Evolutionary conservation across 208 protist species (phyloP).

Genomic region (Leishmania tarentolae): DNA sequence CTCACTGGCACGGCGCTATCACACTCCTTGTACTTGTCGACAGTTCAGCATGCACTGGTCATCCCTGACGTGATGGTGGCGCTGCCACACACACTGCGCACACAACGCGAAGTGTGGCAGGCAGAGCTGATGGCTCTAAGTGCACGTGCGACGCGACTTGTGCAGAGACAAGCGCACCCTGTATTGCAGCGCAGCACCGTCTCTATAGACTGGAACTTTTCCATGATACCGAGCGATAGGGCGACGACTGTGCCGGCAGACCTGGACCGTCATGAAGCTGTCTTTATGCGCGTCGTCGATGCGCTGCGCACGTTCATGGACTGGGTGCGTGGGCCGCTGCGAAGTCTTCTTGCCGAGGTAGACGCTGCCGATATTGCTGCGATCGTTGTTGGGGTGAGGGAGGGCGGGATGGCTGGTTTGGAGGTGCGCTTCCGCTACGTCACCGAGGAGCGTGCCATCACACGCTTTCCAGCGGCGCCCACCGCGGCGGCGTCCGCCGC

Average conservation of each 20-base stretch:
- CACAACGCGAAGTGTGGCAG: slow-evolving; percentile 30
- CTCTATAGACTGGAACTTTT: slow-evolving; percentile 52
- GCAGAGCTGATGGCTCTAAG: slow-evolving; percentile 31
- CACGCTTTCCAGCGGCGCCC: slow-evolving; percentile 17
- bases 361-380: slow-evolving; percentile 36
- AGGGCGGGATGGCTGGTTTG: slow-evolving; percentile 18
- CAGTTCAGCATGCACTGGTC: slow-evolving; percentile 35
- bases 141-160: slow-evolving; percentile 35
- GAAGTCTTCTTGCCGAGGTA: slow-evolving; percentile 31
- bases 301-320: slow-evolving; percentile 32
- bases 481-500: not conserved
- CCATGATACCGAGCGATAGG: slow-evolving; percentile 1
- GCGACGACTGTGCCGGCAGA: slow-evolving; percentile 19
- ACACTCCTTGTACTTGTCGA: slow-evolving; percentile 71
- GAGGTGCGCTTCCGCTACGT: slow-evolving; percentile 39
- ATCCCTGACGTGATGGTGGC: slow-evolving; percentile 45
- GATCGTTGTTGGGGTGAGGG: slow-evolving; percentile 30
- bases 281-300: slow-evolving; percentile 32
- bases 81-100: slow-evolving; percentile 20
- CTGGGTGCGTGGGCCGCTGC: slow-evolving; percentile 30
- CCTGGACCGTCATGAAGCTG: slow-evolving; percentile 20
- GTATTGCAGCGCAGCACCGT: slow-evolving; percentile 47
- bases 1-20: slow-evolving; percentile 34
- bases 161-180: slow-evolving; percentile 58
- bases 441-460: slow-evolving; percentile 14